Evolutionary conservation across 305 asterid genomes (phyloP).

Genomic region (Plantago lanceolata): DNA sequence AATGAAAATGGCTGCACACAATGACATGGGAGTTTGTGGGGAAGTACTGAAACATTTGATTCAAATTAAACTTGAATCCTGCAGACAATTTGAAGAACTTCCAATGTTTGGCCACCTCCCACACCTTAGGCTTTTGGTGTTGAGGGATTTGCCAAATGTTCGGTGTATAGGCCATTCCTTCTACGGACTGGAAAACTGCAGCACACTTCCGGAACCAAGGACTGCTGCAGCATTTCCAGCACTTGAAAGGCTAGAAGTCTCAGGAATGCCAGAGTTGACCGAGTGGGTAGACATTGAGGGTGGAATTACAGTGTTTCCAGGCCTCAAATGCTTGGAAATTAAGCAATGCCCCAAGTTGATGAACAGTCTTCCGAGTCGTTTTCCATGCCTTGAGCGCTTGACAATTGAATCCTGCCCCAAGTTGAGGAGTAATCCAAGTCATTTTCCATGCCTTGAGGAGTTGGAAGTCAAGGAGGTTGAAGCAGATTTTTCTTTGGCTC

Average conservation of each 20-base stretch:
- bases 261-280: background rate
- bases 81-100: background rate
- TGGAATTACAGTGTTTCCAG: background rate
- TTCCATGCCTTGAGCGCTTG: background rate
- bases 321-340: background rate
- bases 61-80: background rate
- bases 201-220: background rate
- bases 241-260: background rate
- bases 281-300: background rate
- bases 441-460: background rate
- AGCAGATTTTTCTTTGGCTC: too few species aligned
- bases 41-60: background rate
- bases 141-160: background rate
- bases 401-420: background rate
- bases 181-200: background rate
- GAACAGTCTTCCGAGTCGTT: too few species aligned
- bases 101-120: conserved; percentile 5
- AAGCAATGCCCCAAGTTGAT: too few species aligned
- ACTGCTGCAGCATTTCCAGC: background rate
- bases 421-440: background rate
- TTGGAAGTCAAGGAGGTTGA: background rate
- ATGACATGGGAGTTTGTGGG: background rate
- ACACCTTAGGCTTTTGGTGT: background rate
- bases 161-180: background rate
- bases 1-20: background rate